Base-by-base conservation (phyloP, 169 alveolate genomes). In the Amoebophrya sp. region DNA sequence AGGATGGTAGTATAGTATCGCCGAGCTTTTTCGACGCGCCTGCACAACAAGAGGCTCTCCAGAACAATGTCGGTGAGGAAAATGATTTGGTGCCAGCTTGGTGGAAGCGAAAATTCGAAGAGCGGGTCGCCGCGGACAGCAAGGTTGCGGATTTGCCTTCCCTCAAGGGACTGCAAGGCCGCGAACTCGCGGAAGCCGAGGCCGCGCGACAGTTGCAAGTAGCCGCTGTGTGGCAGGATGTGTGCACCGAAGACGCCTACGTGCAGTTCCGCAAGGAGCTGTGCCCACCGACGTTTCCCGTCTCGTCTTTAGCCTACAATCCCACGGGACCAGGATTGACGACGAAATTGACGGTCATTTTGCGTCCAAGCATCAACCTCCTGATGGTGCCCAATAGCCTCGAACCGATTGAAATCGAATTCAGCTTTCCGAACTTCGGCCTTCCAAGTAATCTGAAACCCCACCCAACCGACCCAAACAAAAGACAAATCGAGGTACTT, bases 231-330 rank as follows among this genome's bases (percentile, higher is more conserved):
- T 65, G 83, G 83, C 83, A 65, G 83, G 83, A 65, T 36, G 83
- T 65, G 39, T 65, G 83, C 33, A 65, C 83, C 33, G 83, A 65
- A 26, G 83, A 65, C 33, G 83, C 83, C 2, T 65, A 65, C 83
- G 39, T 26, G 83, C 83, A 65, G 26, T 65, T 12, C 83, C 83
- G 83, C 2, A 65, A 65, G 26, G 83, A 65, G 83, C 83, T 65
- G 18, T 90, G 55, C 38, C 92, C 92, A 14, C 78, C 92, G 0
- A 90, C 92, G 83, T 90, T 90, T 29, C 65, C 53, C 39, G 92
- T 90, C 39, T 90, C 92, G 34, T 34, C 41, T 23, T 78, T 90
- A 41, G 92, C 92, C 36, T 90, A 90, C 41, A 41, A 41, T 41
- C 92, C 92, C 41, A 0, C 92, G 12, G 83, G 83, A 26, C 12